Base-by-base conservation (phyloP, 352 stramenopile species). In the Phytopythium aichiense region DNA sequence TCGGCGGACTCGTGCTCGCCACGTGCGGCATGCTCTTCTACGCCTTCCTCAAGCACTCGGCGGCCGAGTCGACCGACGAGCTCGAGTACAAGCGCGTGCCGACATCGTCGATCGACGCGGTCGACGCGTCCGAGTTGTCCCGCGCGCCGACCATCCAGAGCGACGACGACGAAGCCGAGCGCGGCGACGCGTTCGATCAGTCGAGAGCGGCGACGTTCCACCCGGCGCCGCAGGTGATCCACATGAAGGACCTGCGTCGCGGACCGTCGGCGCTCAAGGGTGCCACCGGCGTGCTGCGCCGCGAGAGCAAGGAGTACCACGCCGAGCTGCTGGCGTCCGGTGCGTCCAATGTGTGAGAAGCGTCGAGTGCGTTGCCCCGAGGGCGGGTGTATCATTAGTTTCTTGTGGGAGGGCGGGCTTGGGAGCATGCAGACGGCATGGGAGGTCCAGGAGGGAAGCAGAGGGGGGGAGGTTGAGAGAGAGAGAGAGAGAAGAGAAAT, bases 21-120 rank as follows among this genome's bases (percentile, higher is more conserved):
- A 88, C 85, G 1, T 78, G 72, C 49, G 87, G 84, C 2, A 88
- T 94, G 81, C 65, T 92, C 2, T 71, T 88, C 40, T 94, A 95
- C 65, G 82, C 87, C 22, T 84, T 76, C 58, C 69, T 94, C 35
- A 93, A 93, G 64, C 74, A 88, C 63, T 73, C 67, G 7, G 63
- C 68, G 9, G 63, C 63, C 23, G 64, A 79, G 53, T 7, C 15
- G 13, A 33, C 52, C 6, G 51, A 23, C 7, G 63, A 64, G 16
- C 18, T 42, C 6, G 69, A 68, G 48, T 87, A 87, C 49, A 51
- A 70, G 22, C 60, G 67, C 6, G 67, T 88, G n/a, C 58, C 72
- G 33, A 69, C 76, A 28, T 55, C 69, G 38, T 33, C 48, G 6
- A 23, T 54, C 6, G 48, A 54, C 16, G 23, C 48, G 11, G 11